phyloP scores from a whole-genome alignment of 2,329 filamentous ascomycete species.

The Clarireedia hainanense region DNA sequence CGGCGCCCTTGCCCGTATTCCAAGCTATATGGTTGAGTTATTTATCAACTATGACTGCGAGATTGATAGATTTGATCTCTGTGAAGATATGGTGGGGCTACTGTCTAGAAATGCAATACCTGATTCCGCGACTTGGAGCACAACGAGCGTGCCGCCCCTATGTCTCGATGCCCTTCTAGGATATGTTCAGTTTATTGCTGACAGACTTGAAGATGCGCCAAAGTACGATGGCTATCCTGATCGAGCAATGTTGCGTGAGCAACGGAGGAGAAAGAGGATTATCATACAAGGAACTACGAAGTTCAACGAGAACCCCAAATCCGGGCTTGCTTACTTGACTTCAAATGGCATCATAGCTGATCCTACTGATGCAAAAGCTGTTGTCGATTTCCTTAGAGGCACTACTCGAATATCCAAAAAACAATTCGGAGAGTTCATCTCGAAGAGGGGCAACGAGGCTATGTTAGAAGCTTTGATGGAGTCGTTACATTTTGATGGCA shows the following conservation, averaged over 20 bases:
- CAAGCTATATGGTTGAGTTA: constrained; percentile 87
- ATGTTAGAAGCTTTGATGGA: constrained; percentile 78
- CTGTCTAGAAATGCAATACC: constrained; percentile 91
- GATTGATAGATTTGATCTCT: constrained; percentile 81
- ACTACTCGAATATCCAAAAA: constrained; percentile 87
- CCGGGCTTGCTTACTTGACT: constrained; percentile 76
- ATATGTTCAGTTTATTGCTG: constrained; percentile 86
- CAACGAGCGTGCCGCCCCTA: constrained; percentile 90
- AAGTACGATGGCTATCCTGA: constrained; percentile 58
- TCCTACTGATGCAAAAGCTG: constrained; percentile 62
- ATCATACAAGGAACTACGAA: constrained; percentile 83
- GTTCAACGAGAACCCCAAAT: constrained; percentile 93
- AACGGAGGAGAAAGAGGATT: constrained; percentile 73
- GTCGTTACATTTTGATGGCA: constrained; percentile 79
- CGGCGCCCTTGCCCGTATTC: constrained; percentile 83
- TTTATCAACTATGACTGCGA: constrained; percentile 99
- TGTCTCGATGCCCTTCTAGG: constrained; percentile 87
- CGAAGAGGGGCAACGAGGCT: constrained; percentile 82
- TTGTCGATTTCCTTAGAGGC: constrained; percentile 81
- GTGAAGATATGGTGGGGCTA: constrained; percentile 90
- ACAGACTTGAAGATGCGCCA: constrained; percentile 69
- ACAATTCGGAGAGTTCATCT: constrained; percentile 83
- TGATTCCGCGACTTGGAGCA: constrained; percentile 97
- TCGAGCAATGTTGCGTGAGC: constrained; percentile 55
- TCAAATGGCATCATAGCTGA: constrained; percentile 80